Percentiles rank a stretch among this genome's conserved stretches.
Conservation (phyloP, 768 basidiomycete genomes). For the Mycena maculata region DNA sequence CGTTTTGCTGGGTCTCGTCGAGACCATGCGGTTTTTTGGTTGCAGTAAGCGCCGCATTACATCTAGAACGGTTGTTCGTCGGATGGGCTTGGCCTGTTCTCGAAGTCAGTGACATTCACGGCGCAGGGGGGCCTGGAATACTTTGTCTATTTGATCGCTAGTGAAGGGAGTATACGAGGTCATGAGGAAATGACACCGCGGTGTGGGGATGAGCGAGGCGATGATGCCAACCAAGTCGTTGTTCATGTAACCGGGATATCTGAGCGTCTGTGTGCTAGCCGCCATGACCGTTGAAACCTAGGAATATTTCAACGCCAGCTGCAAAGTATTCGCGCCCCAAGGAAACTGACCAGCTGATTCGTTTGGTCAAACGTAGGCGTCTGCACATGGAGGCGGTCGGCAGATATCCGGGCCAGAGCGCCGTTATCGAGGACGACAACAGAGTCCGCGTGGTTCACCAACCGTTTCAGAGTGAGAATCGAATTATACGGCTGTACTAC, state of each 20-base stretch:
- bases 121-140: constrained; percentile 47
- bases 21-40: constrained; percentile 98
- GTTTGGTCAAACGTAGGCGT: constrained; percentile 92
- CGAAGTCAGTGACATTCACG: constrained; percentile 4
- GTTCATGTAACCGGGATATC: constrained; percentile 99
- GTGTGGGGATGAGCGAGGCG: constrained; percentile 96
- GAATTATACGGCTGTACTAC: constrained; percentile 99
- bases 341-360: constrained; percentile 79
- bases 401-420: constrained; percentile 91
- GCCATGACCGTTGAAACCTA: constrained; percentile 98
- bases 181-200: constrained; percentile 98
- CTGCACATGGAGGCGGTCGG: constrained; percentile 89
- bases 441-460: constrained; percentile 96
- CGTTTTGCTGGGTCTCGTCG: constrained; percentile 90
- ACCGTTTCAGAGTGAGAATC: constrained; percentile 88
- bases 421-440: constrained; percentile 98
- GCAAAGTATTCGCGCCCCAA: neutral
- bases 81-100: constrained; percentile 88
- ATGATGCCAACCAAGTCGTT: constrained; percentile 98
- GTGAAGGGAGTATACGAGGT: constrained; percentile 99
- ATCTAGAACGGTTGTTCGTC: constrained; percentile 96
- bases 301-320: constrained; percentile 2
- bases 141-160: constrained; percentile 96
- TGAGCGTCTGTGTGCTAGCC: constrained; percentile 94
- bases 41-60: constrained; percentile 98